Conservation (phyloP, 2,329 filamentous ascomycete genomes). For the Aspergillus novofumigatus region DNA sequence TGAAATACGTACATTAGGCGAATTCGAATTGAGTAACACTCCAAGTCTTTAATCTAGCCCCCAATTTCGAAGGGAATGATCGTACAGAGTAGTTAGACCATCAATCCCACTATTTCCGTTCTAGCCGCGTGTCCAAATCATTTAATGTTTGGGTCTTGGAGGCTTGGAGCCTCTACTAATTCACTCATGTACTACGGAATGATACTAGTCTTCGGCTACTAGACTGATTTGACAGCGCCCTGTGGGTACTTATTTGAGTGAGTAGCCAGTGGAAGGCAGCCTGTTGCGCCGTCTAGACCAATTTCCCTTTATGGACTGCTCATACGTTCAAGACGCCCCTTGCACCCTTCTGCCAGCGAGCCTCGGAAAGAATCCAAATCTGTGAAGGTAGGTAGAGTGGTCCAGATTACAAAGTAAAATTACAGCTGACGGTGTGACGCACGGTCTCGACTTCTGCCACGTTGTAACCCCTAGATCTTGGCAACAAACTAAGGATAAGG, state of each 20-base stretch:
- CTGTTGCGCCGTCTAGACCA: not conserved
- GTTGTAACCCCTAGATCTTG: constrained; percentile 23
- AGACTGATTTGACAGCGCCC: not conserved
- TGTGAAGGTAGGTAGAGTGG: not conserved
- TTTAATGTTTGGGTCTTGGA: not conserved
- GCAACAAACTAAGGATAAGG: constrained; percentile 24
- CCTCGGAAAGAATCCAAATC: not conserved
- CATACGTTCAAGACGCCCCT: constrained; percentile 8
- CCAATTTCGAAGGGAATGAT: not conserved
- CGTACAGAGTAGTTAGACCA: not conserved
- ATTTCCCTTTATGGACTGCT: constrained; percentile 4
- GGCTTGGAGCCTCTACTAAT: no score
- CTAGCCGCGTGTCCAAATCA: not conserved
- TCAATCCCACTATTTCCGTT: not conserved
- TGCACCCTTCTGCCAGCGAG: constrained; percentile 9
- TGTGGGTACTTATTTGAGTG: not conserved
- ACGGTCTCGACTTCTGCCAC: constrained; percentile 20
- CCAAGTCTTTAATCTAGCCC: not conserved
- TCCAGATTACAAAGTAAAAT: not conserved
- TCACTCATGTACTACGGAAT: no score
- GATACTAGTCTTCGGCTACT: no score
- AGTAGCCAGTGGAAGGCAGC: not conserved
- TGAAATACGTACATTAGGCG: not conserved
- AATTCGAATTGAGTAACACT: not conserved
- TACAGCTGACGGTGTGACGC: constrained; percentile 1